Percentiles rank a stretch among this genome's conserved stretches.
Evolutionary conservation across 305 asterid genomes (phyloP).

Genomic region (Fraxinus xanthoxyloides): DNA sequence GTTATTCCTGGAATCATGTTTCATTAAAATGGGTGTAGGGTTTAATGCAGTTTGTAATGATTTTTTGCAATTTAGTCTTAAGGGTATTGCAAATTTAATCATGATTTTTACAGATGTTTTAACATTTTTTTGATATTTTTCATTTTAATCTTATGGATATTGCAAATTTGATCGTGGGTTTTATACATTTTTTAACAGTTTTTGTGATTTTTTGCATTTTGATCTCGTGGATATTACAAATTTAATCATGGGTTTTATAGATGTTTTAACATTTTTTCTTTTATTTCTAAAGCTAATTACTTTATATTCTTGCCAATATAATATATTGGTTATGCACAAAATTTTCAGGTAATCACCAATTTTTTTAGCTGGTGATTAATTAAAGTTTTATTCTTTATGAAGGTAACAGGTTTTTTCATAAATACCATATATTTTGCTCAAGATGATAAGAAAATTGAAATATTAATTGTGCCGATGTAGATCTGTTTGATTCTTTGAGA

Average conservation of each 20-base stretch:
- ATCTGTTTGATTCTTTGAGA: not conserved
- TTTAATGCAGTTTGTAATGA: not conserved
- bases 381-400: not conserved
- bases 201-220: not conserved
- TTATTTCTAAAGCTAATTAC: not conserved
- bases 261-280: not conserved
- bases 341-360: not conserved
- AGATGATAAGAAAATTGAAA: not conserved
- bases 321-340: not conserved
- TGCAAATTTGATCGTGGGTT: not conserved
- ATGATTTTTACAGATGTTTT: not conserved
- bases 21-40: not conserved
- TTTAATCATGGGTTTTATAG: not conserved
- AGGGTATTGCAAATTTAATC: not conserved
- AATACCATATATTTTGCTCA: not conserved
- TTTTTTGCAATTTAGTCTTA: not conserved
- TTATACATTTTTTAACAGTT: not conserved
- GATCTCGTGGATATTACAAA: not conserved
- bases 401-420: not conserved
- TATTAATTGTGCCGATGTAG: not conserved
- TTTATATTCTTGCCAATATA: not conserved
- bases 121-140: not conserved
- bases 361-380: not conserved
- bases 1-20: not conserved
- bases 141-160: not conserved